Evolutionary conservation across 768 basidiomycete genomes (phyloP), one percentile per base, ranked within the genome.

Genomic region (Termitomyces sp.): DNA sequence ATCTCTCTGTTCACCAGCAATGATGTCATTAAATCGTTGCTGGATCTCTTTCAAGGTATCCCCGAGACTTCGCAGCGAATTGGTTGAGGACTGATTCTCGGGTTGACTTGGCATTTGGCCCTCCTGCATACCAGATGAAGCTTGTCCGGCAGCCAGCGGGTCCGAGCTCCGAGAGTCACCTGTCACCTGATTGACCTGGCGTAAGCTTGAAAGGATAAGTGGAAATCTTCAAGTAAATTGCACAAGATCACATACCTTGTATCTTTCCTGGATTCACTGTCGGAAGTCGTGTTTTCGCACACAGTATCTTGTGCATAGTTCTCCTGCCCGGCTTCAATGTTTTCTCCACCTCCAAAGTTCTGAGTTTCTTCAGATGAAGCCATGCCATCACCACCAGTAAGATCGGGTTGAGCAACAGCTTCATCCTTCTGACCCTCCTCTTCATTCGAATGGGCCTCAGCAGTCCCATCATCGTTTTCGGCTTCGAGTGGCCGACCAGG

Each of bases 1-100:
- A n/a, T 76, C 72, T 13, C 55, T 65, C 20, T 70, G 62, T 57
- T 75, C 69, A 8, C 74, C 69, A 55, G 81, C 75, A 56, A 89
- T 73, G 60, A 98, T 96, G 59, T 93, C 89, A 58, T 95, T 85
- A 63, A 93, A 84, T n/a, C 88, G 85, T 60, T 89, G 84, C 51
- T 82, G 85, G 55, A 95, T 88, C 65, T 95, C 89, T 63, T 88
- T 83, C 54, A 92, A 70, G 0, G 89, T 82, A 66, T 97, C 94
- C 33, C 94, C 94, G 2, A 95, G 83, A 62, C 84, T 89, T 52
- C 93, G 91, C 39, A 86, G 72, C 4, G 87, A 85, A 64, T 90
- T 86, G 34, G 72, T 69, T 34, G 70, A 56, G 9, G 71, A 65
- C 55, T 75, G 74, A 31, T 66, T 69, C 27, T 80, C 76, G 6